Evolutionary conservation across 2,329 filamentous ascomycete species (phyloP), one percentile per base, ranked within the genome.

Genomic region (Monilinia aucupariae): DNA sequence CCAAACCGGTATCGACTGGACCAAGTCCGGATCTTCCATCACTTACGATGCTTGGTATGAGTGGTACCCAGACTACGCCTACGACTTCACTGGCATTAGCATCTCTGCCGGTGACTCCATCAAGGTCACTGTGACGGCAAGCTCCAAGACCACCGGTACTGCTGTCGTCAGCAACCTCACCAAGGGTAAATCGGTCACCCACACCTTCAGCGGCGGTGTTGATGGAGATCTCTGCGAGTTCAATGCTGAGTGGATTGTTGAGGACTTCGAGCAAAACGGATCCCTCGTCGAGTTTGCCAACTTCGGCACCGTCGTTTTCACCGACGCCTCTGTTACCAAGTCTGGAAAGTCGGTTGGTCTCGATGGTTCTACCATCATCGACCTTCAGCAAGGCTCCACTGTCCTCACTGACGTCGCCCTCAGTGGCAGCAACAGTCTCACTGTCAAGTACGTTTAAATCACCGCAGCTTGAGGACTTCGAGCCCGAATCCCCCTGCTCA

Each of bases 31-130:
- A n/a, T 72, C 72, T 25, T 65, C 69, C 0, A 76, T 78, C 4
- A 75, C 71, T 8, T 85, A 79, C 68, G 79, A 82, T 62, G 81
- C 82, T 22, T 86, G 83, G 82, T 85, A 83, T 69, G 83, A 85
- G 72, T 86, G 82, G 83, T 84, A 80, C 68, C 82, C 83, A 0
- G 79, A 83, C 69, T 80, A 80, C 67, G 78, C 82, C 32, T 79
- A 82, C 68, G 78, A 81, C 69, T 85, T 84, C 72, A 72, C 41
- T 17, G 75, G 75, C 61, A 75, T 85, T 64, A 61, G 69, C 2
- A 73, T 83, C 58, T 67, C 71, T 22, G 76, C 77, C 1, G 81
- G 81, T 17, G 76, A 83, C 61, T 70, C 71, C 6, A 77, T 83
- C 62, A 74, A 69, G 34, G 70, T 78, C 56, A 74, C 70, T 34